Evolutionary conservation across 2,329 filamentous ascomycete species (phyloP), one percentile per base, ranked within the genome.

Genomic region (Colletotrichum eleusines): DNA sequence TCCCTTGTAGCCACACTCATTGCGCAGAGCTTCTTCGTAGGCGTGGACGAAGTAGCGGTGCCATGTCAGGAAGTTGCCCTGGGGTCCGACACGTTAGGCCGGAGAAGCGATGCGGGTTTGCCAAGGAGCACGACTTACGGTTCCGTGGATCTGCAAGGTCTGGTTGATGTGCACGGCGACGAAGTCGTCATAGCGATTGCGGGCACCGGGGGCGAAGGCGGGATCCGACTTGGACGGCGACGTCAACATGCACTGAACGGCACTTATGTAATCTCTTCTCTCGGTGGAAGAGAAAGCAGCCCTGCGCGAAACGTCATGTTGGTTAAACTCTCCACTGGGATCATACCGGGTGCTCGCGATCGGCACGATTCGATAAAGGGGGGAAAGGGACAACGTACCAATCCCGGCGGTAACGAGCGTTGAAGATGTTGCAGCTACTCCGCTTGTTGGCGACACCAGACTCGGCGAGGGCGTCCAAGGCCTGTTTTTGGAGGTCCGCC

Each of bases 151-250:
- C 33, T 33, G 33, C 8, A n/a, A 8, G 2, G 69, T 73, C 42
- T 66, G 72, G 23, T 69, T 63, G 7, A 74, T 69, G 44, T 74
- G 73, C 50, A 74, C 66, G 20, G 71, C 73, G n/a, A 74, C 72
- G n/a, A 74, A 74, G 44, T 74, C 73, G 51, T 74, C 72, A 18
- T 69, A 74, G 0, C 69, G 61, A 53, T 57, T 74, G 2, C 67
- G 65, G 18, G 68, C 72, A n/a, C 67, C 73, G 2, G 67, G 71
- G 20, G 65, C 67, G 23, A 64, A 55, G 33, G 28, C 35, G 20
- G 58, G 58, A 23, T 70, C 66, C 1, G 63, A 71, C 38, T 66
- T 68, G 1, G 66, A 63, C 1, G 73, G 71, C 20, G 57, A 53
- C 5, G 61, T 66, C 60, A 63, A 54, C 51, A 74, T 65, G 48